Percentiles rank a stretch among this genome's conserved stretches.
These are phyloP conservation scores for Colletotrichum sublineola DNA, from an alignment of 2,329 filamentous ascomycete species.

Conservation along the genomic window DNA sequence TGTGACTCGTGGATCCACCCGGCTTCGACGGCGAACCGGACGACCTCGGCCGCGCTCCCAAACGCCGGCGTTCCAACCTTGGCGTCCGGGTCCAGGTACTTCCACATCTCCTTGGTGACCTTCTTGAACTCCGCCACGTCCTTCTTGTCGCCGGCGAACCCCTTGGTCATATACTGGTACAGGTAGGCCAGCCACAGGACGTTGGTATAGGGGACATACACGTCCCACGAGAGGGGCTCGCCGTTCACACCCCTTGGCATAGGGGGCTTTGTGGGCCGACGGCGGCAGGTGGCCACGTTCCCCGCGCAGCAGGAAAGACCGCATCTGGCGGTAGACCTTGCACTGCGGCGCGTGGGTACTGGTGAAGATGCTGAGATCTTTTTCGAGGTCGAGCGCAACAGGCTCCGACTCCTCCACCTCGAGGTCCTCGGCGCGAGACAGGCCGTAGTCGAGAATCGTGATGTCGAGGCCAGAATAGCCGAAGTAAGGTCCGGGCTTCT, in stretches of 20 bases:
- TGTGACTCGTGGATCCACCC: conserved; percentile 70
- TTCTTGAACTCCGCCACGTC: conserved; percentile 61
- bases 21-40: conserved; percentile 68
- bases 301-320: conserved; percentile 67
- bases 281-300: conserved; percentile 65
- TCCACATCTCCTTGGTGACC: conserved; percentile 66
- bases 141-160: conserved; percentile 62
- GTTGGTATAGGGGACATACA: conserved; percentile 72
- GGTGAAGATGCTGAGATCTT: conserved; percentile 70
- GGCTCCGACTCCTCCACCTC: conserved; percentile 48
- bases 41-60: conserved; percentile 67
- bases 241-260: conserved; percentile 55
- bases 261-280: conserved; percentile 60
- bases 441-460: conserved; percentile 75
- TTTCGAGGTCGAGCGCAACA: conserved; percentile 71
- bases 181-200: conserved; percentile 75
- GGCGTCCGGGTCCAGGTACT: conserved; percentile 66
- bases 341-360: conserved; percentile 72
- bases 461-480: conserved; percentile 73
- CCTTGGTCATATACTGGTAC: conserved; percentile 64
- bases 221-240: conserved; percentile 64
- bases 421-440: conserved; percentile 69
- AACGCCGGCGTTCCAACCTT: conserved; percentile 63
- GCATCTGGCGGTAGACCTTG: conserved; percentile 73
- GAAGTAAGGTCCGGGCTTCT: conserved; percentile 57